Evolutionary conservation across 2,329 filamentous ascomycete genomes (phyloP).

Genomic region (Aureobasidium vineae): DNA sequence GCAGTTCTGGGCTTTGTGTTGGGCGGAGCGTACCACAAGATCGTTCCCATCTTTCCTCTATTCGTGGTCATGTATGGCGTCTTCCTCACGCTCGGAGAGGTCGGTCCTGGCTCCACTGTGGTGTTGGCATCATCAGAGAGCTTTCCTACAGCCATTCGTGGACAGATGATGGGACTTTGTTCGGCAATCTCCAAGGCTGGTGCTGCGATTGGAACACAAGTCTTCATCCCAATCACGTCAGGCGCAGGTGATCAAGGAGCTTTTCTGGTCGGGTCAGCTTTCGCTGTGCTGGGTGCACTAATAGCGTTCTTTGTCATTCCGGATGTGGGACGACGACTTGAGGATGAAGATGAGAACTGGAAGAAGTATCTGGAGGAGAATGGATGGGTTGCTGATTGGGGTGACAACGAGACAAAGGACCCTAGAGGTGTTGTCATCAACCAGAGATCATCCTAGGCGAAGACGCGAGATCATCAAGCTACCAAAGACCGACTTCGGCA

Average conservation of each 20-base stretch:
- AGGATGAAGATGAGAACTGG: slow-evolving; percentile 42
- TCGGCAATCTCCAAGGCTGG: slow-evolving; percentile 67
- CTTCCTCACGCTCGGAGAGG: slow-evolving; percentile 71
- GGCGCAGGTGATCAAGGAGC: slow-evolving; percentile 70
- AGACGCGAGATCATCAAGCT: too few species aligned
- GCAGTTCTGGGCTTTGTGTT: slow-evolving; percentile 80
- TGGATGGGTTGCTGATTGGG: slow-evolving; percentile 37
- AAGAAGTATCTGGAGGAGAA: slow-evolving; percentile 47
- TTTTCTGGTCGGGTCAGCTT: slow-evolving; percentile 74
- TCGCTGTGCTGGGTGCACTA: slow-evolving; percentile 70
- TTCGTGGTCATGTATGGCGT: slow-evolving; percentile 76
- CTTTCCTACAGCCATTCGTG: slow-evolving; percentile 78
- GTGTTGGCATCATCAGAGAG: slow-evolving; percentile 81
- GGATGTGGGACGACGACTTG: slow-evolving; percentile 32
- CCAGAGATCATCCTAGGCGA: not conserved
- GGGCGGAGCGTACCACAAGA: slow-evolving; percentile 58
- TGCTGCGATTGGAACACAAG: slow-evolving; percentile 80
- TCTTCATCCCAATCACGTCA: slow-evolving; percentile 62
- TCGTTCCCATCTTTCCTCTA: slow-evolving; percentile 37
- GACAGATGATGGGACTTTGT: slow-evolving; percentile 67
- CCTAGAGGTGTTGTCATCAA: not conserved
- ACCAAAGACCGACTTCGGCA: too few species aligned
- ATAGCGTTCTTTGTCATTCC: slow-evolving; percentile 57
- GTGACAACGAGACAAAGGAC: slow-evolving; percentile 14
- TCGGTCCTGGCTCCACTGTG: slow-evolving; percentile 65